phyloP scores from a whole-genome alignment of 305 asterid species.

The Solanum hybrid region DNA sequence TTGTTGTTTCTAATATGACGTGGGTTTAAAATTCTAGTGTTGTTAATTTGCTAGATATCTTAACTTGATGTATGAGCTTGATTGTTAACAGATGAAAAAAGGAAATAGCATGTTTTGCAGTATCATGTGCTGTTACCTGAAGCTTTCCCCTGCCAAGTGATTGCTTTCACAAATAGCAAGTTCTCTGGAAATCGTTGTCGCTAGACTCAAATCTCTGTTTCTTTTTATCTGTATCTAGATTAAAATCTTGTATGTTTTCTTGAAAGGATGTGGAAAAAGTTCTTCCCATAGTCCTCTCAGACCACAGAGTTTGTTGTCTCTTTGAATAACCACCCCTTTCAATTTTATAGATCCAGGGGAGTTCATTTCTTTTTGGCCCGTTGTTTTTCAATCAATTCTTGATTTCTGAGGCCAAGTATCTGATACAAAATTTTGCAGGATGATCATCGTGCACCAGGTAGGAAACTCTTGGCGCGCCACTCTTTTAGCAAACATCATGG shows the following conservation, averaged over 20 bases:
- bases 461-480: slow-evolving; percentile 66
- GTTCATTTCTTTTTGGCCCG: not conserved
- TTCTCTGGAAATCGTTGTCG: not conserved
- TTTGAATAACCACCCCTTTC: not conserved
- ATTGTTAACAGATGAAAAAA: not conserved
- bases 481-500: slow-evolving; percentile 75
- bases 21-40: not conserved
- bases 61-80: not conserved
- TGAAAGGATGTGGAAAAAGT: not conserved
- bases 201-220: not conserved
- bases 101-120: not conserved
- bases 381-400: not conserved
- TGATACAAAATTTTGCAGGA: slow-evolving; percentile 49
- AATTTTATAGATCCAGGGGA: not conserved
- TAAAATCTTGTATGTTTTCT: not conserved
- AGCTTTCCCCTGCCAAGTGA: not conserved
- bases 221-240: not conserved
- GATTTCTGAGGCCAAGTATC: slow-evolving; percentile 8
- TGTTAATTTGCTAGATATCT: not conserved
- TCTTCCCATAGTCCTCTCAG: not conserved
- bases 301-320: not conserved
- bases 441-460: slow-evolving; percentile 58
- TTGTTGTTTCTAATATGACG: not conserved
- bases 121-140: not conserved
- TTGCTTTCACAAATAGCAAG: not conserved